Percentiles rank a stretch among this genome's conserved stretches.
Evolutionary conservation across 805 yeast species (phyloP).

Genomic region (Scheffersomyces ergatensis): DNA sequence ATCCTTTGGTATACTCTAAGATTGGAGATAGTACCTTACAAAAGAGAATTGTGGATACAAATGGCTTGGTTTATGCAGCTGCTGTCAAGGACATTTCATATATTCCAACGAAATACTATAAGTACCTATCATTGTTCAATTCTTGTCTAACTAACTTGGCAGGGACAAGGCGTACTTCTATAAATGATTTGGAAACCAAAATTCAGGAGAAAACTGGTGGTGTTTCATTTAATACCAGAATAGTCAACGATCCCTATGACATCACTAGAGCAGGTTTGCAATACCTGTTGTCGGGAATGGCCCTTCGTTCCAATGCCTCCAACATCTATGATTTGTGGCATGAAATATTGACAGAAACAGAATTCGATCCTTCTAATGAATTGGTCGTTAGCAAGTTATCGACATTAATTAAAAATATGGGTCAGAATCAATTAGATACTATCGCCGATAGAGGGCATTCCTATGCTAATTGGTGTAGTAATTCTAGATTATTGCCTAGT

Average conservation of each 20-base stretch:
- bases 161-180: conserved; percentile 72
- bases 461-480: conserved; percentile 69
- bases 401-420: conserved; percentile 68
- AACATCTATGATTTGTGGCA: conserved; percentile 64
- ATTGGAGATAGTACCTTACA: conserved; percentile 33
- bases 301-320: conserved; percentile 61
- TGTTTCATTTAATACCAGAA: conserved; percentile 57
- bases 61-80: conserved; percentile 76
- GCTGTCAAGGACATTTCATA: conserved; percentile 60
- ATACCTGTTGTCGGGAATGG: conserved; percentile 63
- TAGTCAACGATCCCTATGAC: conserved; percentile 52
- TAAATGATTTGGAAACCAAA: conserved; percentile 81
- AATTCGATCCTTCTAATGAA: conserved; percentile 48
- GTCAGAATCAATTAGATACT: conserved; percentile 72
- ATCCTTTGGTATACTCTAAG: conserved; percentile 24
- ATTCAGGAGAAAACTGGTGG: conserved; percentile 88
- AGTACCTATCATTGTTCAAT: conserved; percentile 73
- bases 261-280: conserved; percentile 48
- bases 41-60: conserved; percentile 63
- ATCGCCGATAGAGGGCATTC: conserved; percentile 88
- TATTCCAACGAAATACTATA: conserved; percentile 61
- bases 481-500: conserved; percentile 59
- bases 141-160: conserved; percentile 75
- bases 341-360: conserved; percentile 67
- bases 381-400: conserved; percentile 60